Percentiles rank a stretch among this genome's conserved stretches.
These are phyloP conservation scores for Kodamaea sp. DNA, from an alignment of 1,139 yeast genomes.

Conservation along the genomic window DNA sequence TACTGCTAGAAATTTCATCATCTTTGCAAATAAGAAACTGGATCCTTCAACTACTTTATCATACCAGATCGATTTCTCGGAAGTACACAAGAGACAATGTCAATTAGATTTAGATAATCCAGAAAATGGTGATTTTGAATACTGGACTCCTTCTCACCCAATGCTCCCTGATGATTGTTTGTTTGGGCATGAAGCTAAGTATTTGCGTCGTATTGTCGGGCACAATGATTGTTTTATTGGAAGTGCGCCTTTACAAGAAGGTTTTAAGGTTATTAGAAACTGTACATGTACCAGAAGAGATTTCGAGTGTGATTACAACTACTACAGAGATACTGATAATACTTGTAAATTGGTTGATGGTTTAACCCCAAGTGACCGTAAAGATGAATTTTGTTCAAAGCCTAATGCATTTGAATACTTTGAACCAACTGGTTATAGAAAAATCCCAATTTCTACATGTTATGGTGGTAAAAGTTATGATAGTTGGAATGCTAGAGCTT, in stretches of 20 bases:
- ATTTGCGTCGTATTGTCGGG: constrained; percentile 65
- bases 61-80: constrained; percentile 66
- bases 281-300: constrained; percentile 87
- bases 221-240: constrained; percentile 77
- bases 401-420: constrained; percentile 63
- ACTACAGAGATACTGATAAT: constrained; percentile 65
- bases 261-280: constrained; percentile 55
- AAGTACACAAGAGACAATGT: constrained; percentile 67
- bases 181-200: constrained; percentile 83
- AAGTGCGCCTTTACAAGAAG: constrained; percentile 62
- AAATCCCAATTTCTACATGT: constrained; percentile 71
- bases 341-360: constrained; percentile 84
- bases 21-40: constrained; percentile 21
- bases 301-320: constrained; percentile 93
- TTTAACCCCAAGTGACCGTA: constrained; percentile 59
- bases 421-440: constrained; percentile 79
- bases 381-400: constrained; percentile 55
- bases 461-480: constrained; percentile 69
- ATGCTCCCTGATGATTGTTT: constrained; percentile 59
- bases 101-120: constrained; percentile 57
- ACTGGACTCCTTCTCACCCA: constrained; percentile 79
- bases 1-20: constrained; percentile 66
- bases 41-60: constrained; percentile 25
- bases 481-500: constrained; percentile 60
- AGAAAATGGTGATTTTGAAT: constrained; percentile 70